A percentile compares a stretch with the other conserved stretches of the same genome.
Conservation (phyloP, 2,329 filamentous ascomycete species). For the Pseudocercospora pini-densiflorae region DNA sequence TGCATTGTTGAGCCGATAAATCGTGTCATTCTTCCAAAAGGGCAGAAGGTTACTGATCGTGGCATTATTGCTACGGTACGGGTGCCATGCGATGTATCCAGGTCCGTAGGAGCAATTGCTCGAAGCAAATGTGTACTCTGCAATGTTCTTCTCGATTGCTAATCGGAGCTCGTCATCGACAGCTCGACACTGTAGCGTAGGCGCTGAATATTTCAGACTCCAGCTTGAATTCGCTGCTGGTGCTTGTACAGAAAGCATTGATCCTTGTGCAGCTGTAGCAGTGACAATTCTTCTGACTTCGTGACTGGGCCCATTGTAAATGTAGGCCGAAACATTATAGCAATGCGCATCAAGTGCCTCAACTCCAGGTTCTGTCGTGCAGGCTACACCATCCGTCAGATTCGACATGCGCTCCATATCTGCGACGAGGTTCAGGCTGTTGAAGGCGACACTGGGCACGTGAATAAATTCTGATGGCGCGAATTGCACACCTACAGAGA, state of each 20-base stretch:
- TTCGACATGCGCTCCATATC: constrained; percentile 6
- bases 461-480: background rate
- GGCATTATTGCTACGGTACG: too few species aligned
- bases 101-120: too few species aligned
- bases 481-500: background rate
- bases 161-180: too few species aligned
- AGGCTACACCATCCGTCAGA: background rate
- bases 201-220: background rate
- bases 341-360: background rate
- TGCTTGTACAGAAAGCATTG: background rate
- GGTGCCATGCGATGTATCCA: too few species aligned
- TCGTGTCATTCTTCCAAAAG: too few species aligned
- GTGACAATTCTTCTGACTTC: background rate
- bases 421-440: constrained; percentile 3
- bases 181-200: background rate
- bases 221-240: background rate
- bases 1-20: too few species aligned
- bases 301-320: background rate
- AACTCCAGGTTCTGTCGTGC: background rate
- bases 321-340: background rate
- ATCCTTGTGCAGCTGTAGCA: background rate
- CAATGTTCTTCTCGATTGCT: too few species aligned
- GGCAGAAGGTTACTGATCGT: too few species aligned
- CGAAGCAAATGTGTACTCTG: too few species aligned
- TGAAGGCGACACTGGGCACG: background rate